Percentiles rank a stretch among this genome's conserved stretches.
Evolutionary conservation across 2,329 filamentous ascomycete species (phyloP).

Genomic region (Paecilomyces sp.): DNA sequence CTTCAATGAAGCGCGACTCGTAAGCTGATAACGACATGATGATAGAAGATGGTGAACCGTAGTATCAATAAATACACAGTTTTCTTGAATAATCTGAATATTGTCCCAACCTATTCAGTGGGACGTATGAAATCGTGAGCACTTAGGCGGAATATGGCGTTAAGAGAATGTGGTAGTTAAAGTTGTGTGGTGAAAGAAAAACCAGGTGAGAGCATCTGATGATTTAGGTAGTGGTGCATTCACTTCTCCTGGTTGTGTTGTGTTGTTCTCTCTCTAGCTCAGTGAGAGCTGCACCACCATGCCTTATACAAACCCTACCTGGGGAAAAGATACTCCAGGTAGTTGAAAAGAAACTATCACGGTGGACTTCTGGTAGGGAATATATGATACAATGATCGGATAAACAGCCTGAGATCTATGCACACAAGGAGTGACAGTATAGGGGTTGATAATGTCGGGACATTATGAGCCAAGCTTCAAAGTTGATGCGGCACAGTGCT

Average conservation of each 20-base stretch:
- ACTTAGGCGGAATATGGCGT: background rate
- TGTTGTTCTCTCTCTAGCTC: background rate
- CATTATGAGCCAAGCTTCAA: background rate
- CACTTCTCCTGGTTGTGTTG: background rate
- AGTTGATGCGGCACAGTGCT: background rate
- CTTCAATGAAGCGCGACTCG: conserved; percentile 45
- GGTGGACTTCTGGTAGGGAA: too few relatives aligned
- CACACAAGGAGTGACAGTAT: background rate
- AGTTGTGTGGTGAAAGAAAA: background rate
- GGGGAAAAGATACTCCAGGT: background rate
- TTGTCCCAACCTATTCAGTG: background rate
- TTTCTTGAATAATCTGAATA: background rate
- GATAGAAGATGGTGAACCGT: background rate
- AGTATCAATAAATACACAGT: background rate
- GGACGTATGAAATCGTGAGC: background rate
- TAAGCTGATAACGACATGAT: conserved; percentile 20
- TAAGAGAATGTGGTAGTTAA: background rate
- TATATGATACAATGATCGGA: too few relatives aligned
- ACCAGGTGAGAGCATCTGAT: background rate
- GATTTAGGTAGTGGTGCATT: background rate
- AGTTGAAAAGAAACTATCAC: too few relatives aligned
- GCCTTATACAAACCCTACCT: background rate
- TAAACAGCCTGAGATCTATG: background rate
- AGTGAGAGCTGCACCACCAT: background rate
- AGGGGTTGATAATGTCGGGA: background rate